Base-by-base conservation (phyloP, 495 filamentous ascomycete genomes). In the Hypoxylon lienhwacheense region DNA sequence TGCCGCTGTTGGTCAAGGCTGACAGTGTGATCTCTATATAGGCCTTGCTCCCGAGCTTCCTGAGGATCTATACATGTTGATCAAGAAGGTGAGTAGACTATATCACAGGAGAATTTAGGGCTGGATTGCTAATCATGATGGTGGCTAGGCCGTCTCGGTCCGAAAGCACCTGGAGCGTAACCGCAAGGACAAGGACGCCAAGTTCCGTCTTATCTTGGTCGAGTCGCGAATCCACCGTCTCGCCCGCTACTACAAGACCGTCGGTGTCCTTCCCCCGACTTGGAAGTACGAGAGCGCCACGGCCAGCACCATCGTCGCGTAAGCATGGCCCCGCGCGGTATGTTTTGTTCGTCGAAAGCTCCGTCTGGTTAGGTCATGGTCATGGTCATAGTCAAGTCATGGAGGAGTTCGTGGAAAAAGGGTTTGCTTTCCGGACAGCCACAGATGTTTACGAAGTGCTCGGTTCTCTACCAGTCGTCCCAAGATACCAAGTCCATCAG, bases 91-190 rank as follows among this genome's bases (percentile, higher is more conserved):
- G 73, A 63, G 75, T 62, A 7, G 2, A 17, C 14, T 15, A 7
- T 0, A n/a, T 33, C 34, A 24, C 8, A 19, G n/a, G 28, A n/a
- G 25, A 16, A 51, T 10, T 25, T 4, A 14, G 39, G 32, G 7
- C 12, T 1, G 1, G 16, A 7, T 12, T 51, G 14, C 55, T 66
- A 47, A 52, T 36, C 24, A 91, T 39, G 12, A 26, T 53, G 37
- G 37, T 58, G 43, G 41, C 16, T 39, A 95, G 90, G 92, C 92
- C 66, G 92, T 97, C 70, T 86, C 92, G 70, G 93, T 99, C 80
- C 93, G 95, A 78, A 99, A 99, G 89, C 95, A 97, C 80, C 89
- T 99, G 63, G 91, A 97, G 83, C 87, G 90, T 77, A 99, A 99
- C 85, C 91, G 93, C 76, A 99, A 99, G 84, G 93, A 97, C 85